phyloP scores from a whole-genome alignment of 441 rosid genomes.

The Euphorbia schlechtendalii region DNA sequence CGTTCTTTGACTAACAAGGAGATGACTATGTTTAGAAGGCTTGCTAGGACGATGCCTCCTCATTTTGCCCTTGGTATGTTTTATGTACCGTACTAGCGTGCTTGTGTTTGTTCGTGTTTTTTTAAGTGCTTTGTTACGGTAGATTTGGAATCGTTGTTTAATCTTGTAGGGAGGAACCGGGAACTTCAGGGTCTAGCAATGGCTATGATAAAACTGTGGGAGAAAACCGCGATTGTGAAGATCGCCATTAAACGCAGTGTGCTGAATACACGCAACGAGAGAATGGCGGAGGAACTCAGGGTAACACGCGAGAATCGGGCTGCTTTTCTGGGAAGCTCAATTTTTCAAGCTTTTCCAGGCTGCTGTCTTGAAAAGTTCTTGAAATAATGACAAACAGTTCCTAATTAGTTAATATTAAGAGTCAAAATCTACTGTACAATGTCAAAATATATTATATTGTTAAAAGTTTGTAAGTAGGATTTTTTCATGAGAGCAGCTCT shows the following conservation, averaged over 20 bases:
- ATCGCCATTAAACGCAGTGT: slow-evolving; percentile 90
- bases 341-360: too few relatives aligned
- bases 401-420: too few relatives aligned
- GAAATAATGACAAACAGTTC: too few relatives aligned
- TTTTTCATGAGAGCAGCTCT: too few relatives aligned
- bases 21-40: slow-evolving; percentile 58
- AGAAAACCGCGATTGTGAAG: slow-evolving; percentile 67
- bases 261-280: slow-evolving; percentile 67
- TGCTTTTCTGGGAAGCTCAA: too few relatives aligned
- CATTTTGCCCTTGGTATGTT: slow-evolving; percentile 79
- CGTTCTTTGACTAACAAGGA: slow-evolving; percentile 48
- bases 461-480: too few relatives aligned
- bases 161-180: slow-evolving; percentile 63
- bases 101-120: too few relatives aligned
- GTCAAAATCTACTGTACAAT: too few relatives aligned
- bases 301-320: slow-evolving; percentile 33
- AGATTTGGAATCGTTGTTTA: too few relatives aligned
- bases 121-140: too few relatives aligned
- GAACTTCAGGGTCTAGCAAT: slow-evolving; percentile 79
- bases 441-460: too few relatives aligned
- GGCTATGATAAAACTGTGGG: slow-evolving; percentile 87
- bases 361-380: too few relatives aligned
- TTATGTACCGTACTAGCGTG: slow-evolving; percentile 2
- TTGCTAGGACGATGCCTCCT: slow-evolving; percentile 65
- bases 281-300: slow-evolving; percentile 95